phyloP scores from a whole-genome alignment of 768 basidiomycete species.

The Dioszegia crocea region DNA sequence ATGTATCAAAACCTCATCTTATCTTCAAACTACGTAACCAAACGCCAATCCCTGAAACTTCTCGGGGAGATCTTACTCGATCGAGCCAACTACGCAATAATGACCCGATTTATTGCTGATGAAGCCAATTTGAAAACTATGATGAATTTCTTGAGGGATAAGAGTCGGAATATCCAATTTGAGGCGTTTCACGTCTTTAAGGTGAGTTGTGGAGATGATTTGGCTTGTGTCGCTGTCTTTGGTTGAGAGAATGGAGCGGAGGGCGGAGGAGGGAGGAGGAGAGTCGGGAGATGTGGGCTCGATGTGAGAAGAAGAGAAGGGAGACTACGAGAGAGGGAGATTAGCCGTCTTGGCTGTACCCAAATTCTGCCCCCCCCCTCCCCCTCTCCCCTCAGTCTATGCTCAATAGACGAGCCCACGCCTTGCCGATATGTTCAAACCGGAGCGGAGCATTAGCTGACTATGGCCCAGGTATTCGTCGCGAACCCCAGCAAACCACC shows the following conservation, averaged over 20 bases:
- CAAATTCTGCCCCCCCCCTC: too few relatives aligned
- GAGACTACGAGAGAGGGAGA: too few relatives aligned
- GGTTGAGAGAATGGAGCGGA: not conserved
- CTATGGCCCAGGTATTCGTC: conserved; percentile 76
- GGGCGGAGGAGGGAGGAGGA: not conserved
- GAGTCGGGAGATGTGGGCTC: too few relatives aligned
- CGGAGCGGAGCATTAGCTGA: too few relatives aligned
- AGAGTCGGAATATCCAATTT: conserved; percentile 99
- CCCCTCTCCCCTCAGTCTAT: too few relatives aligned
- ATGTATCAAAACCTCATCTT: conserved; percentile 89
- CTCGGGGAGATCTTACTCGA: conserved; percentile 97
- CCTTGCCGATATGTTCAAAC: too few relatives aligned
- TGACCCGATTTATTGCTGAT: conserved; percentile 93
- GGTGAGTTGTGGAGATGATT: too few relatives aligned
- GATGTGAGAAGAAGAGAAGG: too few relatives aligned
- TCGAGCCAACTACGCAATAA: conserved; percentile 94
- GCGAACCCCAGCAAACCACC: conserved; percentile 99
- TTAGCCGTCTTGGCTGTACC: too few relatives aligned
- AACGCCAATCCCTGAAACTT: conserved; percentile 95
- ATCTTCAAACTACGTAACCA: conserved; percentile 97
- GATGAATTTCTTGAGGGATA: conserved; percentile 97
- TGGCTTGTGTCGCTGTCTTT: too few relatives aligned
- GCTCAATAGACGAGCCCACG: too few relatives aligned
- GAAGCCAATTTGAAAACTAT: conserved; percentile 99
- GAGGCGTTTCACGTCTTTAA: conserved; percentile 99